Percentiles rank a stretch among this genome's conserved stretches.
Conservation (phyloP, 2,329 filamentous ascomycete genomes). For the Beauveria bassiana region DNA sequence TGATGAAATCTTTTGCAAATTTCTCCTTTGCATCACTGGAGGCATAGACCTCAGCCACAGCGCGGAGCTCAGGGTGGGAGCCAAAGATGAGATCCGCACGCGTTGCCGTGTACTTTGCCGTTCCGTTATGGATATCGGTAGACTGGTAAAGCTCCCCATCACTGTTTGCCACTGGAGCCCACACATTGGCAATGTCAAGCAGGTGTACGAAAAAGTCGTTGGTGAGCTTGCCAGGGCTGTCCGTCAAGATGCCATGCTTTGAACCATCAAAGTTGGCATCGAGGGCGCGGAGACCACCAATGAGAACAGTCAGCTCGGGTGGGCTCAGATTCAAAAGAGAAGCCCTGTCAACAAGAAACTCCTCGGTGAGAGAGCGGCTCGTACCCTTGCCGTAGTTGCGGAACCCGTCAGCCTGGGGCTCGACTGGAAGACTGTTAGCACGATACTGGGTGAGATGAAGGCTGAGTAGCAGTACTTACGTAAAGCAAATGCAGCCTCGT, state of each 20-base stretch:
- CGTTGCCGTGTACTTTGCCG: conserved; percentile 61
- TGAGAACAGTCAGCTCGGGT: conserved; percentile 62
- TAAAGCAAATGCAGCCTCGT: conserved; percentile 53
- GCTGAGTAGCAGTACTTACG: conserved; percentile 16
- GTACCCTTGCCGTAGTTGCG: conserved; percentile 66
- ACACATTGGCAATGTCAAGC: conserved; percentile 58
- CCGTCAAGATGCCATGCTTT: conserved; percentile 58
- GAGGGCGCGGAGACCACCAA: conserved; percentile 65
- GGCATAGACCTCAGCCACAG: conserved; percentile 63
- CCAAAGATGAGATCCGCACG: conserved; percentile 65
- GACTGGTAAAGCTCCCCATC: conserved; percentile 53
- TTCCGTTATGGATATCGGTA: conserved; percentile 54
- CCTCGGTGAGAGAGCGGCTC: conserved; percentile 54
- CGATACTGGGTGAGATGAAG: too few relatives aligned
- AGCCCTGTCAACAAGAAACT: conserved; percentile 64
- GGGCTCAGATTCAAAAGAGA: conserved; percentile 62
- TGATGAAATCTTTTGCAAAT: conserved; percentile 65
- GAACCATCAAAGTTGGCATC: conserved; percentile 67
- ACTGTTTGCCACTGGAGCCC: conserved; percentile 35
- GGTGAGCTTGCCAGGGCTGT: conserved; percentile 57
- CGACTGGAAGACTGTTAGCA: conserved; percentile 28
- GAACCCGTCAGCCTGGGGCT: conserved; percentile 69
- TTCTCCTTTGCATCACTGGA: conserved; percentile 50
- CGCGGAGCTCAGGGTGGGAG: conserved; percentile 64
- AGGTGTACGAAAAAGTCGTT: conserved; percentile 81